Percentiles rank a stretch among this genome's conserved stretches.
phyloP scores from a whole-genome alignment of 495 filamentous ascomycete genomes.

The Talaromyces proteolyticus region DNA sequence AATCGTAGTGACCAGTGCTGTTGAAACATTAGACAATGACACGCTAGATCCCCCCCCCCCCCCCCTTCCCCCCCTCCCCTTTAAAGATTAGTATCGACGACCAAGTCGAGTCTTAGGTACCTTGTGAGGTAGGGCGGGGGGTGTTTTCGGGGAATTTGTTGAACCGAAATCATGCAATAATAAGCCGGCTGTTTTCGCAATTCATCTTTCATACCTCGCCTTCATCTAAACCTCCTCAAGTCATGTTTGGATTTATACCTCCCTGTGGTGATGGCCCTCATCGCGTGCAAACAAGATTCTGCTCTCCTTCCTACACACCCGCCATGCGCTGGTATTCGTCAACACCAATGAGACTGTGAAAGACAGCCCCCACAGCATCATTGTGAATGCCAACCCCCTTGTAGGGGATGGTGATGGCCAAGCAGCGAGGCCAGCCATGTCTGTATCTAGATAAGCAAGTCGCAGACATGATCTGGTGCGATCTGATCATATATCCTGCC shows the following conservation, averaged over 20 bases:
- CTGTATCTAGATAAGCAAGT: too few species aligned
- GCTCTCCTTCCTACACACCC: neutral
- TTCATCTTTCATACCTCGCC: neutral
- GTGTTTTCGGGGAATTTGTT: constrained; percentile 4
- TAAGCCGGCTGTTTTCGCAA: constrained; percentile 1
- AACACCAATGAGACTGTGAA: neutral
- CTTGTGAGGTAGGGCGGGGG: neutral
- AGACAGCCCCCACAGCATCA: too few species aligned
- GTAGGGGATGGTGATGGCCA: too few species aligned
- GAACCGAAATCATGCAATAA: constrained; percentile 3
- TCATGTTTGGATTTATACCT: too few species aligned
- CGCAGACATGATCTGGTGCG: too few species aligned
- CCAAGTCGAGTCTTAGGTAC: neutral
- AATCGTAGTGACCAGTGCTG: too few species aligned
- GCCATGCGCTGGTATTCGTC: neutral
- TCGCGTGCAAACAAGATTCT: too few species aligned
- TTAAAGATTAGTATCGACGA: neutral
- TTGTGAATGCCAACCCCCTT: neutral
- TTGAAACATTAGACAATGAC: too few species aligned
- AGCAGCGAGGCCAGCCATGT: too few species aligned
- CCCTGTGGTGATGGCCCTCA: too few species aligned
- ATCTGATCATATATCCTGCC: too few species aligned
- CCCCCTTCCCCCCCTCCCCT: neutral
- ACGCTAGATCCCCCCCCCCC: too few species aligned
- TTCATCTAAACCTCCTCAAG: neutral